These are phyloP conservation scores for Nicotiana benthamiana DNA, from an alignment of 257 asterid genomes.

Conservation along the genomic window DNA sequence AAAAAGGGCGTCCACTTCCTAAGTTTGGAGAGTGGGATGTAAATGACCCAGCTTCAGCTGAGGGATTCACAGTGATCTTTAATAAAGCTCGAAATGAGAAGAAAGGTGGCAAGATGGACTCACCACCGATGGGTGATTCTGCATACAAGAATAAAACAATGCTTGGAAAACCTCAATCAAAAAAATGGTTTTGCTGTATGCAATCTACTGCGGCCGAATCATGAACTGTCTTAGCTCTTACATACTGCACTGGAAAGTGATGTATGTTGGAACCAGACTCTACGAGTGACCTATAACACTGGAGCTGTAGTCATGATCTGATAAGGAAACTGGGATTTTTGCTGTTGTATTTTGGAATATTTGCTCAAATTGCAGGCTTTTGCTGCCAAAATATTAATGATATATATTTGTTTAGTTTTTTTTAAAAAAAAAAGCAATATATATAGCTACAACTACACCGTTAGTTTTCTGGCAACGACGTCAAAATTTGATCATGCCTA, in stretches of 20 bases:
- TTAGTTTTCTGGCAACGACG: too few relatives aligned
- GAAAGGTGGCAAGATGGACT: constrained; percentile 47
- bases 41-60: constrained; percentile 60
- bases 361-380: not conserved
- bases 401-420: not conserved
- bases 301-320: constrained; percentile 28
- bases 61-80: constrained; percentile 65
- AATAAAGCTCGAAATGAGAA: constrained; percentile 58
- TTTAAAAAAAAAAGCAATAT: too few relatives aligned
- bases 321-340: constrained; percentile 20
- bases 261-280: not conserved
- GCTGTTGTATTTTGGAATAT: not conserved
- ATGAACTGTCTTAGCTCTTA: constrained; percentile 5
- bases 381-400: not conserved
- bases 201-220: constrained; percentile 34
- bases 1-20: constrained; percentile 49
- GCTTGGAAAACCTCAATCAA: constrained; percentile 62
- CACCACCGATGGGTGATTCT: constrained; percentile 43
- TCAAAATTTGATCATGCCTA: too few relatives aligned
- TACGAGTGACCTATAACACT: constrained; percentile 10
- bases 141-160: constrained; percentile 36
- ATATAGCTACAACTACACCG: too few relatives aligned
- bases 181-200: constrained; percentile 68
- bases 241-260: not conserved
- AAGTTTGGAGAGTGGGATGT: constrained; percentile 79